Evolutionary conservation across 208 protist species (phyloP).

Genomic region (Wallacemonas rigidus): DNA sequence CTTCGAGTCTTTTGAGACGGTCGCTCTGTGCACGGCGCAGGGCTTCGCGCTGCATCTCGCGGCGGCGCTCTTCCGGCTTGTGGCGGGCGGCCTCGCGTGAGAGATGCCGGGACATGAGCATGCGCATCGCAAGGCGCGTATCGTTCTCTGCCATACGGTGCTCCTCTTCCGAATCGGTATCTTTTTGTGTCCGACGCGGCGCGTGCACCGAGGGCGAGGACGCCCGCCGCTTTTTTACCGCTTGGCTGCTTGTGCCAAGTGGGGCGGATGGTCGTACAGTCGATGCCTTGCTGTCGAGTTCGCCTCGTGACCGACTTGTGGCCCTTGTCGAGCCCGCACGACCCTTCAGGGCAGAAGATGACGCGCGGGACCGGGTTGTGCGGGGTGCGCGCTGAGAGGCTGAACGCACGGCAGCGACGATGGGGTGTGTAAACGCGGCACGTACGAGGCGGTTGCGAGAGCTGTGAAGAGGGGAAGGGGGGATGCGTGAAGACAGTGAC

Average conservation of each 20-base stretch:
- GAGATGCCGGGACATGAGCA: constrained; percentile 71
- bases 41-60: constrained; percentile 40
- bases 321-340: too few relatives aligned
- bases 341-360: too few relatives aligned
- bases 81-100: constrained; percentile 27
- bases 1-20: constrained; percentile 51
- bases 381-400: too few relatives aligned
- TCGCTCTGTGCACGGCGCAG: constrained; percentile 36
- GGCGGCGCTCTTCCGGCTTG: constrained; percentile 32
- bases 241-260: too few relatives aligned
- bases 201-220: background rate
- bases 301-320: too few relatives aligned
- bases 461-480: background rate
- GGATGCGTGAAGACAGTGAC: background rate
- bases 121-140: constrained; percentile 71
- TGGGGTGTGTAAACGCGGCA: too few relatives aligned
- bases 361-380: too few relatives aligned
- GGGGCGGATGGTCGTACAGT: too few relatives aligned
- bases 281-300: too few relatives aligned
- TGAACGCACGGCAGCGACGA: too few relatives aligned
- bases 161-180: constrained; percentile 27
- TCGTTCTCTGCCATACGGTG: constrained; percentile 58
- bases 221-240: background rate
- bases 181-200: background rate
- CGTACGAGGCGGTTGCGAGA: background rate